Evolutionary conservation across 305 asterid species (phyloP).

Genomic region (Fraxinus platypoda): DNA sequence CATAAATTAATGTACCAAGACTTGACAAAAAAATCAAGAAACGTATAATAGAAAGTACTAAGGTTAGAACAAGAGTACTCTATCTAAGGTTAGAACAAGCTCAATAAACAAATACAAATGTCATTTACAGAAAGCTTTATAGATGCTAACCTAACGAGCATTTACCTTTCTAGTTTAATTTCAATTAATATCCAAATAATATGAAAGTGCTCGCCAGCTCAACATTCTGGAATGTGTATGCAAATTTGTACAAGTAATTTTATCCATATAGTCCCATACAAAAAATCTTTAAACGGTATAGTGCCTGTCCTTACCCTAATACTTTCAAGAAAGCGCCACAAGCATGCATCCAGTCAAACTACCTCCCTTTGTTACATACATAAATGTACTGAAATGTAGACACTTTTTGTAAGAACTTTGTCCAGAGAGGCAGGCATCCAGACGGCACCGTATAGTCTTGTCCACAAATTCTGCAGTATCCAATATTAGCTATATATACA

Average conservation of each 20-base stretch:
- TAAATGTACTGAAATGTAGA: constrained; percentile 9
- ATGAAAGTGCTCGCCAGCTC: neutral
- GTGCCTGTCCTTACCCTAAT: constrained; percentile 22
- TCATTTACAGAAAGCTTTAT: neutral
- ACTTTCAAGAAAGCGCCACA: constrained; percentile 25
- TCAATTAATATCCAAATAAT: neutral
- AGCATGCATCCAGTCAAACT: constrained; percentile 46
- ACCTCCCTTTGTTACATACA: constrained; percentile 17
- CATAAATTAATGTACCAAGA: too few species aligned
- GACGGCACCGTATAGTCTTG: constrained; percentile 52
- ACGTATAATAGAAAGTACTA: too few species aligned
- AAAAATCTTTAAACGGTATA: constrained; percentile 35
- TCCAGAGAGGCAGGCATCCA: constrained; percentile 23
- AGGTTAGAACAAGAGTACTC: constrained; percentile 29
- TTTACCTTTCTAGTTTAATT: too few species aligned
- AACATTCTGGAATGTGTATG: neutral
- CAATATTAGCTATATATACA: constrained; percentile 25
- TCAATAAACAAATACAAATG: constrained; percentile 33
- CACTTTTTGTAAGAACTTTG: constrained; percentile 21
- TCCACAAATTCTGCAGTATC: constrained; percentile 31
- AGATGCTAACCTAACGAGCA: neutral
- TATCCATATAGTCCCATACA: constrained; percentile 26
- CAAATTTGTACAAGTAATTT: neutral
- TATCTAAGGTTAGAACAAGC: constrained; percentile 31
- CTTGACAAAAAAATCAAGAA: too few species aligned